Conservation (phyloP, 768 basidiomycete species). For the Lactarius evosmus region DNA sequence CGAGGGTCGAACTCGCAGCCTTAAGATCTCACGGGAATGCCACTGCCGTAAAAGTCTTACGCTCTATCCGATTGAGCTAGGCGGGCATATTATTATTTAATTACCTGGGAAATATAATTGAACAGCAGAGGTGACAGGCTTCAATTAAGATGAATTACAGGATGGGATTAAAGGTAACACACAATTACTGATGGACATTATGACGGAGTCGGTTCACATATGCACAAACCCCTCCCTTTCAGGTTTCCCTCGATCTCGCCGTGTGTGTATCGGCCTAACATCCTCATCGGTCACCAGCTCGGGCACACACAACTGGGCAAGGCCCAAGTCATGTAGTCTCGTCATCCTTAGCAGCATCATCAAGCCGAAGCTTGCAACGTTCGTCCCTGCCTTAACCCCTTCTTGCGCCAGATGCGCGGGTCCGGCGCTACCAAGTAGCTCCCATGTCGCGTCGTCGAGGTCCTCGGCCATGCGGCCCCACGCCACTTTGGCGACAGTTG, state of each 20-base stretch:
- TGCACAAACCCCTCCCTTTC: background rate
- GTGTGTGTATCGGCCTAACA: background rate
- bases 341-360: constrained; percentile 75
- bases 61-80: constrained; percentile 61
- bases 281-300: constrained; percentile 30
- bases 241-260: background rate
- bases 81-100: constrained; percentile 37
- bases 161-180: no score
- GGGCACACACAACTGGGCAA: constrained; percentile 53
- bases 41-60: constrained; percentile 49
- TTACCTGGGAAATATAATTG: no score
- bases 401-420: constrained; percentile 32
- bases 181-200: background rate
- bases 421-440: constrained; percentile 45
- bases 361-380: constrained; percentile 41
- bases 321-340: constrained; percentile 65
- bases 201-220: background rate
- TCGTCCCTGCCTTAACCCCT: constrained; percentile 31
- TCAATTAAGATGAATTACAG: no score
- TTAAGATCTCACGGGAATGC: constrained; percentile 41
- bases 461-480: constrained; percentile 71
- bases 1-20: constrained; percentile 64
- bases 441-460: constrained; percentile 65
- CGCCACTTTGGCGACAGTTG: constrained; percentile 56
- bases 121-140: no score